Conservation (phyloP, 108 stramenopile genomes). For the Bacterosira constricta region DNA sequence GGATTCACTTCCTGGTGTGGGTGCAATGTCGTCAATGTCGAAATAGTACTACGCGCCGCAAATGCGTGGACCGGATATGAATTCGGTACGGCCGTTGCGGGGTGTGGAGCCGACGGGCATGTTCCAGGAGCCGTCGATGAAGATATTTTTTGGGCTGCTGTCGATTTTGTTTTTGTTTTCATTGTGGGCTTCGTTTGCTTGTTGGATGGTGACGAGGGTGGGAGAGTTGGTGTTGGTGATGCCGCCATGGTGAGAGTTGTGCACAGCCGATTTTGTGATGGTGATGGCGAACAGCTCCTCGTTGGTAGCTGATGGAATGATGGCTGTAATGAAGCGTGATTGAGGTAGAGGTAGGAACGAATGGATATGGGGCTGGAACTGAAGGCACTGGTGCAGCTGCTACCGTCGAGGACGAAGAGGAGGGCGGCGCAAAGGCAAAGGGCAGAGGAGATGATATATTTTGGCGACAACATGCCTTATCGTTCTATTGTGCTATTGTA, state of each 20-base stretch:
- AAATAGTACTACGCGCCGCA: conserved; percentile 57
- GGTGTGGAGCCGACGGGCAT: conserved; percentile 30
- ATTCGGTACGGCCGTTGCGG: conserved; percentile 27
- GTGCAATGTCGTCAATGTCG: conserved; percentile 72
- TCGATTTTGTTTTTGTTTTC: background rate
- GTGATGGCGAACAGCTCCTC: background rate
- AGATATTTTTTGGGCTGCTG: conserved; percentile 9
- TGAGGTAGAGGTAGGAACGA: background rate
- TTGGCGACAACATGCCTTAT: no score
- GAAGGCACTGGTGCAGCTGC: background rate
- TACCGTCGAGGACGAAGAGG: background rate
- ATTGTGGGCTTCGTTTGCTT: conserved; percentile 27
- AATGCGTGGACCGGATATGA: conserved; percentile 63
- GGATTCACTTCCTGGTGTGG: conserved; percentile 28
- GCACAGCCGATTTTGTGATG: background rate
- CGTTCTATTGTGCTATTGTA: no score
- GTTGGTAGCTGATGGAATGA: background rate
- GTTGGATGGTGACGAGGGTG: conserved; percentile 20
- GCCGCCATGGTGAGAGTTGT: background rate
- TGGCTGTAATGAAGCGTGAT: background rate
- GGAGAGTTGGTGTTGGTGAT: background rate
- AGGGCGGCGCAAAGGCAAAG: background rate
- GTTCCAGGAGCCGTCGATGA: conserved; percentile 51
- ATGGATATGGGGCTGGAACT: background rate
- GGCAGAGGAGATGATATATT: background rate